Base-by-base conservation (phyloP, 139 green algal species). In the Haematococcus lacustris region DNA sequence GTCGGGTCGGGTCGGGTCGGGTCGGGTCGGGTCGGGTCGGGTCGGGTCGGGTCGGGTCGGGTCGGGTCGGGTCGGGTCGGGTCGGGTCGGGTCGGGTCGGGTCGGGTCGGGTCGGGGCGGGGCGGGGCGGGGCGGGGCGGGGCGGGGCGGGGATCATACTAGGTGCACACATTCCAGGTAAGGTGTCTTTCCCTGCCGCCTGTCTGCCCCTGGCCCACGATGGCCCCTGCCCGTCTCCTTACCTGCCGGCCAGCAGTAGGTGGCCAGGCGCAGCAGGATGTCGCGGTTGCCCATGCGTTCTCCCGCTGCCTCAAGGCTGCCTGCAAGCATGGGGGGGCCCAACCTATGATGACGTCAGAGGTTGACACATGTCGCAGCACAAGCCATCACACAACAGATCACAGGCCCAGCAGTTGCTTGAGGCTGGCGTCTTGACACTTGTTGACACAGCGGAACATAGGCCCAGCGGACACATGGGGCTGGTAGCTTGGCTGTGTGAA, bases 301-400 rank as follows among this genome's bases (percentile, higher is more conserved):
- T 1, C 68, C 77, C 38, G 79, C 75, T 80, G 97, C 93, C 1
- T 97, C 76, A 1, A n/a, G n/a, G 91, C 90, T 68, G 94, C 85
- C 83, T 99, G 98, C 81, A 98, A 94, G 38, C n/a, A n/a, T n/a
- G n/a, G n/a, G n/a, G n/a, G n/a, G n/a, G n/a, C n/a, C n/a, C n/a
- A n/a, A n/a, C n/a, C n/a, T n/a, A n/a, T n/a, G n/a, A n/a, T n/a
- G n/a, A n/a, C n/a, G n/a, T n/a, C n/a, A n/a, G n/a, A n/a, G n/a
- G n/a, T n/a, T n/a, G n/a, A n/a, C n/a, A n/a, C n/a, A n/a, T n/a
- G n/a, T n/a, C n/a, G n/a, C n/a, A n/a, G n/a, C n/a, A n/a, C n/a
- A n/a, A n/a, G n/a, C n/a, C n/a, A n/a, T n/a, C n/a, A n/a, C n/a
- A n/a, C n/a, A n/a, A n/a, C n/a, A n/a, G n/a, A n/a, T n/a, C n/a